These are phyloP conservation scores for Phalaenopsis aphrodite DNA, from an alignment of 106 monocot genomes.

Conservation along the genomic window DNA sequence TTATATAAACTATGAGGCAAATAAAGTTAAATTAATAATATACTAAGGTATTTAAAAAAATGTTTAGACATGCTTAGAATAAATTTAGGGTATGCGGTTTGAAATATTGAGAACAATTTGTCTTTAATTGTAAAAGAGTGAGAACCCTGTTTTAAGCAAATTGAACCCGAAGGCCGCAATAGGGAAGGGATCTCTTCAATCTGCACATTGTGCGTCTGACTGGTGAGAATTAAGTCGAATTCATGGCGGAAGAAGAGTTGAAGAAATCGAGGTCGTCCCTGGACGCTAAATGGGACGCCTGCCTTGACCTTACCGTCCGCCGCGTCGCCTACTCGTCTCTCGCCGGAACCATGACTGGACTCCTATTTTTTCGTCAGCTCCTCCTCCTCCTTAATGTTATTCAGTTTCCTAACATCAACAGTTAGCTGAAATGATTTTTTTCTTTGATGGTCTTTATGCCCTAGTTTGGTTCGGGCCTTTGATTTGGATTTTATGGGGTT, in stretches of 20 bases:
- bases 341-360: slow-evolving; percentile 46
- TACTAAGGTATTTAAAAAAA: no score
- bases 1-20: no score
- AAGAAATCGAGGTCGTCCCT: slow-evolving; percentile 12
- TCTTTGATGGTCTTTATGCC: not conserved
- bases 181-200: not conserved
- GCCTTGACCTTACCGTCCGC: slow-evolving; percentile 53
- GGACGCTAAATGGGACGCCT: slow-evolving; percentile 43
- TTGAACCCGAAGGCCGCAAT: no score
- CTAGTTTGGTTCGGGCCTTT: not conserved
- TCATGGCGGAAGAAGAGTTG: slow-evolving; percentile 2
- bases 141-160: no score
- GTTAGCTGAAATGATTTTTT: not conserved
- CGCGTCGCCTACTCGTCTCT: slow-evolving; percentile 42
- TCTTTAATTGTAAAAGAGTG: no score
- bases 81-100: no score
- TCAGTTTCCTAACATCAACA: not conserved
- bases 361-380: slow-evolving; percentile 56
- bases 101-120: no score
- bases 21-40: no score
- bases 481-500: not conserved
- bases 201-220: no score
- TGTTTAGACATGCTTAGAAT: no score
- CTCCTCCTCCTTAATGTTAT: not conserved
- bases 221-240: not conserved